Evolutionary conservation across 805 yeast species (phyloP), one percentile per base, ranked within the genome.

Genomic region (Nakazawaea holstii): DNA sequence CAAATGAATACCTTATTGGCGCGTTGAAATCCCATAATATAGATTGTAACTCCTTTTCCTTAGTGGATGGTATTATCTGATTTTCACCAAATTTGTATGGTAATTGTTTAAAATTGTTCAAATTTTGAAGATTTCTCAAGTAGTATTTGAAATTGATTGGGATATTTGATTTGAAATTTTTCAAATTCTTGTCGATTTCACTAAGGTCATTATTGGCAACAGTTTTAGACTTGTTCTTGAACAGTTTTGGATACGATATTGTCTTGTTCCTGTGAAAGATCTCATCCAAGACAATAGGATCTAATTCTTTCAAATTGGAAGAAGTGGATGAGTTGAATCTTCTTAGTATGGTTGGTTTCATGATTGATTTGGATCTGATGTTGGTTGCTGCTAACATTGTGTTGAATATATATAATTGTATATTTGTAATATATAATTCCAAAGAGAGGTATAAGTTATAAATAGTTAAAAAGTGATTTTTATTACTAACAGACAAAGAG

Each of bases 1-100:
- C 99, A 65, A 92, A 87, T 1, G 96, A 83, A 56, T 79, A 86
- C 46, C 80, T 69, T 11, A 89, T 77, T 0, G 94, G 91, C 1
- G 92, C 84, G 37, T 79, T 68, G 63, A 87, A 87, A 40, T 71
- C 67, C 64, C 76, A 64, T 35, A 84, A 56, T 2, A 85, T 72
- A 2, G 70, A 61, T 14, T 72, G 61, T 28, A 88, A 65, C 8
- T 74, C 69, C 8, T 61, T 62, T 33, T 77, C 70, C 52, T 73
- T 55, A 42, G 74, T 77, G 4, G 78, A 68, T 1, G 68, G 57
- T 9, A 81, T 64, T 27, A 74, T 65, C 56, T 84, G 90, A 61
- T 84, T 84, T 8, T 65, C 60, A 1, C 82, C 87, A 58, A 74
- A 81, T 50, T 74, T 70, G 45, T 74, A 70, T 0, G 89, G 88